Evolutionary conservation across 768 basidiomycete species (phyloP), one percentile per base, ranked within the genome.

Genomic region (Hemileccinum impolitum): DNA sequence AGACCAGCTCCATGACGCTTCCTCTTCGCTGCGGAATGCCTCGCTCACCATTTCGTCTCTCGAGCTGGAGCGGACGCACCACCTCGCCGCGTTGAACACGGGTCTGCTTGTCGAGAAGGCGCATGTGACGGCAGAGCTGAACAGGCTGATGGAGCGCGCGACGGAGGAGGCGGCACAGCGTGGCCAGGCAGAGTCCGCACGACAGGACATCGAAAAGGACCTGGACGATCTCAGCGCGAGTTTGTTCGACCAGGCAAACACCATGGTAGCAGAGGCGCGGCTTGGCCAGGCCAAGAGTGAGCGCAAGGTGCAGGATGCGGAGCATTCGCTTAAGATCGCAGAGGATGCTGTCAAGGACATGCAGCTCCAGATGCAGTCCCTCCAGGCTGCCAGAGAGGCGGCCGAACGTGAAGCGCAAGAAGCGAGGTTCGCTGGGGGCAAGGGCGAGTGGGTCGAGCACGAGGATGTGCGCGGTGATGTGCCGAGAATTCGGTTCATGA

Each of bases 221-320:
- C 74, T 99, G 43, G 94, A 96, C 63, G 91, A 95, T 66, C 83
- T 99, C 52, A 93, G 93, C 53, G 92, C 93, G 14, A 80, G 73
- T 41, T 73, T 99, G 15, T 99, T 99, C 61, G 79, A 81, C 44
- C 87, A 96, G 69, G 95, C 95, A 6, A 98, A 99, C 65, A 85
- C 79, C 6, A 99, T 99, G 96, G 95, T 98, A n/a, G 92, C 90
- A 0, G 88, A 92, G 63, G 95, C 94, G 18, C 80, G 94, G 14
- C 77, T 84, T 51, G 71, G 66, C 14, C 72, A 76, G 31, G 84
- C 86, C 4, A 72, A 65, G 52, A 85, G 88, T 74, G 78, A 93
- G 61, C 76, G 84, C 36, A 88, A 90, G 60, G 82, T 86, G 2
- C 79, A 80, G 50, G 82, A 84, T 28, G 84, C 90, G 11, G 90